A percentile compares a stretch with the other conserved stretches of the same genome.
phyloP scores from a whole-genome alignment of 441 rosid genomes.

The Populus hybrid region DNA sequence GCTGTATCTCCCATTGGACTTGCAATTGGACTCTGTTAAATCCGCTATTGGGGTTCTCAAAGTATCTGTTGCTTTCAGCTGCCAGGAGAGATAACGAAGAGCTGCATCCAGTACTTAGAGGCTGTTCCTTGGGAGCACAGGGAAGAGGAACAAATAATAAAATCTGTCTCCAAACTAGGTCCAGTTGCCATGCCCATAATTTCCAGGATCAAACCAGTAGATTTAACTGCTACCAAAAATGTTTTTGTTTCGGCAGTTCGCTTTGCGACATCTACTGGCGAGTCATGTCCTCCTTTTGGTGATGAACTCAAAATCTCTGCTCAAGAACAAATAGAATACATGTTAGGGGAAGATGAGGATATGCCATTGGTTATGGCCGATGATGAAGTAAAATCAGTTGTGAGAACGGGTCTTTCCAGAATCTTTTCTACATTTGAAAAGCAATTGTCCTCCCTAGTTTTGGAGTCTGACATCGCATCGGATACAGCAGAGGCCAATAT shows the following conservation, averaged over 20 bases:
- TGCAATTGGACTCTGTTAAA: slow-evolving; percentile 34
- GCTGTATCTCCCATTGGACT: slow-evolving; percentile 33
- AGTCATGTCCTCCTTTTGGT: slow-evolving; percentile 50
- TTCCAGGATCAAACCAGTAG: slow-evolving; percentile 51
- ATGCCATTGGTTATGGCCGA: slow-evolving; percentile 47
- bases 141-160: slow-evolving; percentile 50
- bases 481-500: slow-evolving; percentile 36
- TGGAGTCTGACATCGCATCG: slow-evolving; percentile 24
- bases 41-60: slow-evolving; percentile 45
- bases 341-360: slow-evolving; percentile 72
- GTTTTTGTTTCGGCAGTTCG: slow-evolving; percentile 75
- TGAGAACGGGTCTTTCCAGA: slow-evolving; percentile 48
- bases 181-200: slow-evolving; percentile 48
- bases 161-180: slow-evolving; percentile 36
- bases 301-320: slow-evolving; percentile 77
- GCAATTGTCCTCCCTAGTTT: slow-evolving; percentile 46
- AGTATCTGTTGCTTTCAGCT: slow-evolving; percentile 36
- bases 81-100: slow-evolving; percentile 36
- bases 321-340: slow-evolving; percentile 83
- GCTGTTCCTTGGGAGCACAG: slow-evolving; percentile 51
- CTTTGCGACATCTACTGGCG: slow-evolving; percentile 64
- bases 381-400: slow-evolving; percentile 65
- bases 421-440: slow-evolving; percentile 50
- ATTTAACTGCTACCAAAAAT: slow-evolving; percentile 43
- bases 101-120: slow-evolving; percentile 49